These are phyloP conservation scores for Erodium chrysanthum DNA, from an alignment of 441 rosid genomes.

Conservation along the genomic window DNA sequence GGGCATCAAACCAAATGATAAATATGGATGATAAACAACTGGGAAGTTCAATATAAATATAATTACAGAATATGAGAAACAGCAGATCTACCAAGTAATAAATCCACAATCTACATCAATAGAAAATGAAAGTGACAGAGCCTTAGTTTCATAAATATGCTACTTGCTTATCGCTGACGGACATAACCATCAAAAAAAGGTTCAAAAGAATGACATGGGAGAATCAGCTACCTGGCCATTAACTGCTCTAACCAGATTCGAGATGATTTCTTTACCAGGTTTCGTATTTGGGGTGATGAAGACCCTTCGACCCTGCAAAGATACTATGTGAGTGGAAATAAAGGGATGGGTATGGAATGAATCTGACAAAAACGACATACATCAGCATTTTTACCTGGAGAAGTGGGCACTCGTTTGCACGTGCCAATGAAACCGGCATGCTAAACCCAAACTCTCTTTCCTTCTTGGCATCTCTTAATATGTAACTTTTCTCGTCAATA, in stretches of 20 bases:
- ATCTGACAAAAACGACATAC: background rate
- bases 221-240: slow-evolving; percentile 42
- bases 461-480: slow-evolving; percentile 45
- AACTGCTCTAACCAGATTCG: slow-evolving; percentile 41
- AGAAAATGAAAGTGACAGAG: background rate
- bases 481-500: slow-evolving; percentile 53
- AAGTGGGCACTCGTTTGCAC: slow-evolving; percentile 43
- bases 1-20: slow-evolving; percentile 9
- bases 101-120: too few relatives aligned
- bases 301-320: slow-evolving; percentile 38
- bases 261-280: slow-evolving; percentile 39
- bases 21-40: too few relatives aligned
- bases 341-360: background rate
- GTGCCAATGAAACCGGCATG: slow-evolving; percentile 40
- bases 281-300: slow-evolving; percentile 42
- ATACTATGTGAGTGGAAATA: background rate
- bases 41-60: too few relatives aligned
- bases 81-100: too few relatives aligned
- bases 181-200: background rate
- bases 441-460: slow-evolving; percentile 50
- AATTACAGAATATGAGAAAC: too few relatives aligned
- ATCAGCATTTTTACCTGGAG: slow-evolving; percentile 33
- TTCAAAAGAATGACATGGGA: background rate
- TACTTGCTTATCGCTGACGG: background rate
- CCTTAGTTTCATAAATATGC: background rate